These are phyloP conservation scores for Pythium biforme DNA, from an alignment of 352 stramenopile genomes.

Conservation along the genomic window DNA sequence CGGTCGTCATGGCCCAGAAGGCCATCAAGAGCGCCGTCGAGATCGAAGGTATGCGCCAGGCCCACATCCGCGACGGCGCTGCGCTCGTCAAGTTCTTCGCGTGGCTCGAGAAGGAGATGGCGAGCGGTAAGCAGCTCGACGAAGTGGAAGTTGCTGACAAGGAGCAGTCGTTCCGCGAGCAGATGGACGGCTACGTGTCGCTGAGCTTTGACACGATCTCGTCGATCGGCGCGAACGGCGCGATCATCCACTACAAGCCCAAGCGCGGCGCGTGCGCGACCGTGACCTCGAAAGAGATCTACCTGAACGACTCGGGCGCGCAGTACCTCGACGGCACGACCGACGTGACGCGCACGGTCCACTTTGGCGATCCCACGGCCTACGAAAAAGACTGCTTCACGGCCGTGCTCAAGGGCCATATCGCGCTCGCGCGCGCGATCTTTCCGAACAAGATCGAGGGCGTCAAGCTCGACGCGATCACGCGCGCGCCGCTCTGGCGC, in stretches of 20 bases:
- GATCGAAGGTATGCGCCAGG: slow-evolving; percentile 93
- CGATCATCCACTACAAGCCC: slow-evolving; percentile 95
- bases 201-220: slow-evolving; percentile 98
- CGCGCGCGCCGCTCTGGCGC: slow-evolving; percentile 93
- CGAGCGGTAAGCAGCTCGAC: slow-evolving; percentile 57
- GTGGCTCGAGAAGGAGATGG: slow-evolving; percentile 87
- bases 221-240: slow-evolving; percentile 94
- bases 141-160: slow-evolving; percentile 91
- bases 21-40: slow-evolving; percentile 95
- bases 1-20: slow-evolving; percentile 80
- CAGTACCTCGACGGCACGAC: slow-evolving; percentile 99
- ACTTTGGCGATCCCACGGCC: slow-evolving; percentile 92
- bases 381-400: slow-evolving; percentile 97
- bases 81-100: slow-evolving; percentile 94
- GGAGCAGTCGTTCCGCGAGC: slow-evolving; percentile 83
- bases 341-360: slow-evolving; percentile 98
- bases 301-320: slow-evolving; percentile 98
- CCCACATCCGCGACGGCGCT: slow-evolving; percentile 94
- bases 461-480: slow-evolving; percentile 96
- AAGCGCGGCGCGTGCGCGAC: slow-evolving; percentile 78
- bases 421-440: slow-evolving; percentile 88
- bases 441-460: slow-evolving; percentile 92
- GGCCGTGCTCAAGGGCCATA: slow-evolving; percentile 96
- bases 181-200: slow-evolving; percentile 89
- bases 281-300: slow-evolving; percentile 92